Percentiles rank a stretch among this genome's conserved stretches.
phyloP scores from a whole-genome alignment of 2,329 filamentous ascomycete genomes.

The Aureobasidium melanogenum region DNA sequence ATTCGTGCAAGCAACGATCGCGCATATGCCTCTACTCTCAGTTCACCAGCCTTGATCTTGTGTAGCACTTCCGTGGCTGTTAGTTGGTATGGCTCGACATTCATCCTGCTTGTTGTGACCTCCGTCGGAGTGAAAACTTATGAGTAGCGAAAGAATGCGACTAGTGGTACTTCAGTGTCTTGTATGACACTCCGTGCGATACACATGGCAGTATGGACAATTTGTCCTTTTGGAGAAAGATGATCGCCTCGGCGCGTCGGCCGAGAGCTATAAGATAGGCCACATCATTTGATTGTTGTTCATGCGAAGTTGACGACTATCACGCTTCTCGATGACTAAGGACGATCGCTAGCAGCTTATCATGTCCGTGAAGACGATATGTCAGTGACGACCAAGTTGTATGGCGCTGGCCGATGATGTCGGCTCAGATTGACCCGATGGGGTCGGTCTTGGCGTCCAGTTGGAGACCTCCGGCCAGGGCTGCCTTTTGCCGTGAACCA shows the following conservation, averaged over 20 bases:
- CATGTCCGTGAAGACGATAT: background rate
- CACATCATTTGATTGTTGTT: background rate
- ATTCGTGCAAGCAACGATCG: slow-evolving; percentile 40
- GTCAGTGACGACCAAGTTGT: too few relatives aligned
- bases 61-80: slow-evolving; percentile 37
- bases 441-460: background rate
- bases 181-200: background rate
- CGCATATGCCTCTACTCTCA: slow-evolving; percentile 44
- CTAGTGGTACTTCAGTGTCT: background rate
- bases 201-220: too few relatives aligned
- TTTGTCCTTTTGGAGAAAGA: too few relatives aligned
- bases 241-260: too few relatives aligned
- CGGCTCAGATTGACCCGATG: background rate
- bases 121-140: background rate
- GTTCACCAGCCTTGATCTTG: slow-evolving; percentile 29
- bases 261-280: background rate
- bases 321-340: background rate
- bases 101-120: background rate
- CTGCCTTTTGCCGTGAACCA: background rate
- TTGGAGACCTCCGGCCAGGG: background rate
- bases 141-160: background rate
- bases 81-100: slow-evolving; percentile 21
- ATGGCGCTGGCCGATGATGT: background rate
- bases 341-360: too few relatives aligned
- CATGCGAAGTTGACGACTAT: background rate